Evolutionary conservation across 108 stramenopile species (phyloP).

Genomic region (Discostella pseudostelligera): DNA sequence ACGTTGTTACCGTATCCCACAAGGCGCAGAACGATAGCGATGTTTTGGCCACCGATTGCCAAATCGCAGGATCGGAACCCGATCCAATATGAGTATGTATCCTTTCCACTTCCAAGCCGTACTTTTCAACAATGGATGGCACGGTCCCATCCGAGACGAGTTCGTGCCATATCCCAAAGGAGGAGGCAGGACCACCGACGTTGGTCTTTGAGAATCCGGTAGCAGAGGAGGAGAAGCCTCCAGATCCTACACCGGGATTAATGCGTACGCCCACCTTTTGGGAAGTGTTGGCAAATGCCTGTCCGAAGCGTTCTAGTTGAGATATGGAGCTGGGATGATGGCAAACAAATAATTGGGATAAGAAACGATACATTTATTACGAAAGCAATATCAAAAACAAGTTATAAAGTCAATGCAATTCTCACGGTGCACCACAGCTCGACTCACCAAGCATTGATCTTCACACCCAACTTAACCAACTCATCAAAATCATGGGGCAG

Average conservation of each 20-base stretch:
- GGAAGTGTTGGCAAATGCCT: slow-evolving; percentile 74
- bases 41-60: slow-evolving; percentile 89
- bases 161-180: slow-evolving; percentile 95
- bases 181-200: slow-evolving; percentile 94
- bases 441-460: slow-evolving; percentile 85
- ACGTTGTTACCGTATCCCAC: slow-evolving; percentile 80
- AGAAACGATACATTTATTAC: too few relatives aligned
- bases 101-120: slow-evolving; percentile 88
- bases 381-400: slow-evolving; percentile 7
- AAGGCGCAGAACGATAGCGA: slow-evolving; percentile 86
- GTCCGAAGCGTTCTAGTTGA: slow-evolving; percentile 88
- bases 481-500: slow-evolving; percentile 87
- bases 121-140: slow-evolving; percentile 82
- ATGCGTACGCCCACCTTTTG: slow-evolving; percentile 92
- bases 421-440: too few relatives aligned
- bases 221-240: slow-evolving; percentile 91
- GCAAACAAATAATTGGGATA: not conserved
- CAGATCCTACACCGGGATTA: slow-evolving; percentile 97
- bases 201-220: slow-evolving; percentile 93
- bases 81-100: slow-evolving; percentile 99
- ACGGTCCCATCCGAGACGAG: slow-evolving; percentile 81
- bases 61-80: slow-evolving; percentile 95
- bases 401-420: too few relatives aligned
- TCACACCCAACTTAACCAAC: slow-evolving; percentile 78
- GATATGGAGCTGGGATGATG: slow-evolving; percentile 70